A percentile compares a stretch with the other conserved stretches of the same genome.
Conservation (phyloP, 129 eudicot genomes). For the Sambucus nigra region DNA sequence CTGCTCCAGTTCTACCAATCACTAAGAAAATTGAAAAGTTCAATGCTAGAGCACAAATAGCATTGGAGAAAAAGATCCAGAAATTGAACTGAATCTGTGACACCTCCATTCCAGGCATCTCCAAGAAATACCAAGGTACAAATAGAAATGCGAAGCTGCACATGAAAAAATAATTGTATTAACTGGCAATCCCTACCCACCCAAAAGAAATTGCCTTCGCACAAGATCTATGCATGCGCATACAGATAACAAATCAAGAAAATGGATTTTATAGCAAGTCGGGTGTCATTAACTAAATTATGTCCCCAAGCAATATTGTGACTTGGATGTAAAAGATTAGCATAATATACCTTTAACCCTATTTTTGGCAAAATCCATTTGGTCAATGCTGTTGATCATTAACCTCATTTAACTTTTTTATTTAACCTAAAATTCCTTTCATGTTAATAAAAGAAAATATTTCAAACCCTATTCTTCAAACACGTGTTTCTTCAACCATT, state of each 20-base stretch:
- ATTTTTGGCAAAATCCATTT: too few relatives aligned
- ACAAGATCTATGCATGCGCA: not conserved
- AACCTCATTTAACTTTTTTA: too few relatives aligned
- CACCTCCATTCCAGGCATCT: conserved; percentile 71
- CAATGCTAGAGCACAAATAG: conserved; percentile 81
- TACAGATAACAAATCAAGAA: not conserved
- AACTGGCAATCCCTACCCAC: too few relatives aligned
- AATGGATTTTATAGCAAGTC: not conserved
- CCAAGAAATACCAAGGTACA: conserved; percentile 94
- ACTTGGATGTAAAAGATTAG: too few relatives aligned
- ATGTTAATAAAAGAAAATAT: too few relatives aligned
- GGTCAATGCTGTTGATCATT: too few relatives aligned
- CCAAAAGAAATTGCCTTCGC: not conserved
- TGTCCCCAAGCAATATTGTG: not conserved
- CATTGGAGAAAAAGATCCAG: conserved; percentile 97
- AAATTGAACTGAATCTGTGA: conserved; percentile 77
- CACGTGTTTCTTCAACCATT: too few relatives aligned
- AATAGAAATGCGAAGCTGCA: conserved; percentile 82
- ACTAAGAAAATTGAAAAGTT: conserved; percentile 90
- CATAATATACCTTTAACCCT: too few relatives aligned
- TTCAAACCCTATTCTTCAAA: too few relatives aligned
- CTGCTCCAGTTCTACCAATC: conserved; percentile 98
- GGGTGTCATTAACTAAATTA: not conserved
- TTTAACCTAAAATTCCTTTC: too few relatives aligned
- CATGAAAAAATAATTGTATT: conserved; percentile 3